Conservation (phyloP, 2,329 filamentous ascomycete genomes). For the Huntiella omanensis region DNA sequence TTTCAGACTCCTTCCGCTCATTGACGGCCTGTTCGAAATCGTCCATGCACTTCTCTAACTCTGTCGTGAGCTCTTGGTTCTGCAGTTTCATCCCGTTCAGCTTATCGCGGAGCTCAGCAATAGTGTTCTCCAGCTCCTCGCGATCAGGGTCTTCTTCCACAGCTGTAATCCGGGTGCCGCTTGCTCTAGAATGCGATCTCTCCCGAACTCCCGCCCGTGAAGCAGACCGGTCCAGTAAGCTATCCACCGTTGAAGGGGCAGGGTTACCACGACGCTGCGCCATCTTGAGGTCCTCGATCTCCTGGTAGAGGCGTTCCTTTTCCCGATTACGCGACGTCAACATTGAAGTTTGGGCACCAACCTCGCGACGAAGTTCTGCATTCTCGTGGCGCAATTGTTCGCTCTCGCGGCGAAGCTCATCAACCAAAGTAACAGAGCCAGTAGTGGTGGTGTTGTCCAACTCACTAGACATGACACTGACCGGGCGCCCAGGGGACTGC, state of each 20-base stretch:
- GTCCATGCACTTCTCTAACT: constrained; percentile 59
- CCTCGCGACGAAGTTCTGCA: constrained; percentile 74
- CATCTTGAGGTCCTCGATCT: constrained; percentile 93
- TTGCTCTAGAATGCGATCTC: constrained; percentile 56
- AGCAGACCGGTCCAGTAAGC: constrained; percentile 82
- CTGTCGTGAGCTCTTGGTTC: constrained; percentile 72
- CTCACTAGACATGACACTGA: constrained; percentile 30
- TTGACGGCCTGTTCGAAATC: constrained; percentile 60
- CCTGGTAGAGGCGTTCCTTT: constrained; percentile 84
- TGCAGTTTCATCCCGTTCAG: constrained; percentile 72
- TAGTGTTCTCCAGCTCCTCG: constrained; percentile 69
- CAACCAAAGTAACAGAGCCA: constrained; percentile 47
- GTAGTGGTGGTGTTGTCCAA: constrained; percentile 29
- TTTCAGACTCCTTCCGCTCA: constrained; percentile 40
- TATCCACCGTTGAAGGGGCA: constrained; percentile 55
- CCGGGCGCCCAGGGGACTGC: constrained; percentile 29
- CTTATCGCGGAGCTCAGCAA: constrained; percentile 69
- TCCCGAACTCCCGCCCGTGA: constrained; percentile 55
- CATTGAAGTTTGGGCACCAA: constrained; percentile 94
- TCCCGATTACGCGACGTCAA: constrained; percentile 88
- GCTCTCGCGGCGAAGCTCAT: constrained; percentile 51
- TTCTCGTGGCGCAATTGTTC: constrained; percentile 81
- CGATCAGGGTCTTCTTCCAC: constrained; percentile 54
- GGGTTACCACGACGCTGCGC: constrained; percentile 49
- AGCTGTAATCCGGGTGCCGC: constrained; percentile 46